These are phyloP conservation scores for Paraconiothyrium sp. DNA, from an alignment of 2,329 filamentous ascomycete genomes.

Conservation along the genomic window DNA sequence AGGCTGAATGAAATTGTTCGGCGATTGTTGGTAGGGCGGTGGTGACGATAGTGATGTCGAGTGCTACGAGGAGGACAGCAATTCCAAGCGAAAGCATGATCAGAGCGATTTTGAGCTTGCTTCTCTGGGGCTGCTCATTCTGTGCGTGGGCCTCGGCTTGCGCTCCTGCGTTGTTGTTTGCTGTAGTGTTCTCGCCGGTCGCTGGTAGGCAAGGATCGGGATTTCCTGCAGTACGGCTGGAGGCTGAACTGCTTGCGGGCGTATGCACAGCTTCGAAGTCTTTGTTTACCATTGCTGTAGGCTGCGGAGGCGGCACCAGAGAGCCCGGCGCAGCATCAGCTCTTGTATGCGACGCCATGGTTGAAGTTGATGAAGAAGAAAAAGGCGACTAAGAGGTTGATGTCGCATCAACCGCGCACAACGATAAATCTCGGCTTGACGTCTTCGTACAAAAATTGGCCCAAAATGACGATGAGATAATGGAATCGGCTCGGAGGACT, in stretches of 20 bases:
- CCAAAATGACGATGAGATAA: background rate
- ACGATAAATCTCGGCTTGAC: background rate
- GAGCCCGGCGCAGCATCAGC: background rate
- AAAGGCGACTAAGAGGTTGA: background rate
- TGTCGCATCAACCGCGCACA: background rate
- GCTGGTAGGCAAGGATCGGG: background rate
- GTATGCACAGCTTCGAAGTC: background rate
- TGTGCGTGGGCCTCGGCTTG: constrained; percentile 26
- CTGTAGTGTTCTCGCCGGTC: background rate
- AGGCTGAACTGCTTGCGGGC: constrained; percentile 5
- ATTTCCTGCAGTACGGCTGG: background rate
- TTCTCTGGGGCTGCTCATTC: constrained; percentile 43
- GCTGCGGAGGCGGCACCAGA: background rate
- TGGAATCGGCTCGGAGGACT: constrained; percentile 4
- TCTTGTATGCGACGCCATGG: constrained; percentile 5
- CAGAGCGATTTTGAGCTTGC: constrained; percentile 55
- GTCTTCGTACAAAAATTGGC: constrained; percentile 12
- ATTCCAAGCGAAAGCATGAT: constrained; percentile 62
- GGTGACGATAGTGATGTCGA: constrained; percentile 71
- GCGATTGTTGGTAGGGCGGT: constrained; percentile 70
- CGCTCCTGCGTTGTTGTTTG: constrained; percentile 12
- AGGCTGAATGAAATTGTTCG: constrained; percentile 60
- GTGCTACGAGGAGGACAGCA: constrained; percentile 67
- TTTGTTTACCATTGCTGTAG: constrained; percentile 3
- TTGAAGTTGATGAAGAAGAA: background rate